Evolutionary conservation across 2,329 filamentous ascomycete species (phyloP), one percentile per base, ranked within the genome.

Genomic region (Fusarium redolens): DNA sequence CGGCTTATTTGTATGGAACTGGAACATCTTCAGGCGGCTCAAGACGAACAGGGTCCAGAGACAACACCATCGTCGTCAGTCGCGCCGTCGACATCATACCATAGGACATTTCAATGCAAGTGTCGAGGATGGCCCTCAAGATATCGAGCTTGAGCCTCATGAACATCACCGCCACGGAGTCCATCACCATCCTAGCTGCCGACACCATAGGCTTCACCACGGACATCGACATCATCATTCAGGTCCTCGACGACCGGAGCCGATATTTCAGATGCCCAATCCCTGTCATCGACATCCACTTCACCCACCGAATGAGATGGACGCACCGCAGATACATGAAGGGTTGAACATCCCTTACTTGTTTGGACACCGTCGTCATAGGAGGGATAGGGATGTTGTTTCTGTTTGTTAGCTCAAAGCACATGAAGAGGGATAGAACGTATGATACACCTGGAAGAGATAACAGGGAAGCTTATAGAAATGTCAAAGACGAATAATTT

Each of bases 251-350:
- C 50, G 25, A 20, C 72, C 72, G 9, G 52, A 65, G 7, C 61
- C 65, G 17, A 31, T 52, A 13, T 15, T 68, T 1, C 52, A 57
- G 13, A 18, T 51, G 8, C 38, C 62, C 10, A 31, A 18, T 22
- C 13, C n/a, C 7, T 41, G 55, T 18, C 55, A 73, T 12, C 18
- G 13, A 25, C 50, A 44, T 40, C 14, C 45, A 4, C 5, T 41
- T 5, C 47, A 56, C 10, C 43, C 47, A 28, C 56, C 30, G 17
- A 77, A 77, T 38, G 72, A 72, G 12, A 77, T 77, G 75, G 75
- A 77, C 48, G 75, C 75, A 11, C 75, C 75, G n/a, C 75, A 77
- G 61, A 63, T 76, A 25, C 41, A 70, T 20, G 18, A 40, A 9
- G 40, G 30, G 31, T 45, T 40, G 50, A 45, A 66, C 15, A 54